Conservation (phyloP, 805 yeast genomes). For the Myxozyma geophila region DNA sequence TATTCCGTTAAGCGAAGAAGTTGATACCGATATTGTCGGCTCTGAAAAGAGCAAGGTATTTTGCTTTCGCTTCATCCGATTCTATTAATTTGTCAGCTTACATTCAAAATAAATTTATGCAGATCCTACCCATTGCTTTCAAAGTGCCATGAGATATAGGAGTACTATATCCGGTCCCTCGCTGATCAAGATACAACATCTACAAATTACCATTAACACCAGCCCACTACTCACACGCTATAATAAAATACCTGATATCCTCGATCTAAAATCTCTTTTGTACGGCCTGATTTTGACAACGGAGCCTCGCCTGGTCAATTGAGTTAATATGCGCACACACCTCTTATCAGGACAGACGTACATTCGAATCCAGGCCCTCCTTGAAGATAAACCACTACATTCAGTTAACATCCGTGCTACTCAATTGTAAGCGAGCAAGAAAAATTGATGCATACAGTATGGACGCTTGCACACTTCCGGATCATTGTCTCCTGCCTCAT, state of each 20-base stretch:
- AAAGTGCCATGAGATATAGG: constrained; percentile 49
- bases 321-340: neutral
- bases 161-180: constrained; percentile 64
- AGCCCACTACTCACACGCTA: neutral
- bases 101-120: too few relatives aligned
- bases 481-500: constrained; percentile 22
- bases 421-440: neutral
- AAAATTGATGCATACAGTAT: constrained; percentile 20
- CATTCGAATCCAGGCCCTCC: constrained; percentile 38
- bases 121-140: constrained; percentile 15
- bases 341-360: neutral
- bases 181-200: constrained; percentile 57
- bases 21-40: constrained; percentile 49
- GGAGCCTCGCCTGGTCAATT: constrained; percentile 44
- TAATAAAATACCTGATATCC: constrained; percentile 40
- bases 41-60: constrained; percentile 53
- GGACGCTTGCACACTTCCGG: constrained; percentile 32
- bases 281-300: constrained; percentile 45
- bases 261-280: constrained; percentile 49
- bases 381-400: constrained; percentile 32
- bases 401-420: neutral
- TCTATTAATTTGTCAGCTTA: constrained; percentile 4
- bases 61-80: constrained; percentile 45
- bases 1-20: neutral
- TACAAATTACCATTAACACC: constrained; percentile 17